phyloP scores from a whole-genome alignment of 108 stramenopile species.

The Aurantiochytrium sp. region DNA sequence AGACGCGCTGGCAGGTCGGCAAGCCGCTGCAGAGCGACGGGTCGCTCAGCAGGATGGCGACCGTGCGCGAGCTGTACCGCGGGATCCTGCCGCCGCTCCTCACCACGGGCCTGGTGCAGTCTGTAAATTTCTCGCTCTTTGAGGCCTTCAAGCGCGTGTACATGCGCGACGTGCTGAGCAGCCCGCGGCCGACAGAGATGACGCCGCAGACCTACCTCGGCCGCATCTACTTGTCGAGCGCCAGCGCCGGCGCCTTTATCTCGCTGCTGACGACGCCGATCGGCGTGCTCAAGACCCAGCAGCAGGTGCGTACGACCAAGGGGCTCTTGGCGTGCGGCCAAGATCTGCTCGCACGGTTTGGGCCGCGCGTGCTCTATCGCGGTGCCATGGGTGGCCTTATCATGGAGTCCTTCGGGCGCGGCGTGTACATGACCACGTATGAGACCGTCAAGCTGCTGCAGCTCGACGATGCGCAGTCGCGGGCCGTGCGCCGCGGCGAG shows the following conservation, averaged over 20 bases:
- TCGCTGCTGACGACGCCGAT: background rate
- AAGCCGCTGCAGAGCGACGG: background rate
- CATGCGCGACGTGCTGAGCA: background rate
- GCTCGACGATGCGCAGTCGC: background rate
- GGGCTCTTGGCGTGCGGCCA: background rate
- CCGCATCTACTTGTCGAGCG: background rate
- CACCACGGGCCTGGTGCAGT: background rate
- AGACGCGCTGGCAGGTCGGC: background rate
- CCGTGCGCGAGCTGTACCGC: background rate
- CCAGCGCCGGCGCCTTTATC: background rate
- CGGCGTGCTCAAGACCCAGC: background rate
- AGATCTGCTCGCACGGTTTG: background rate
- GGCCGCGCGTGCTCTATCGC: background rate
- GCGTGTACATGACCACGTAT: background rate
- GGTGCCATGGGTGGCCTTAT: background rate
- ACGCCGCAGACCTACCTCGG: background rate
- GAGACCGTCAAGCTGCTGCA: background rate
- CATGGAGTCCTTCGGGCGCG: background rate
- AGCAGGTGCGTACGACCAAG: background rate
- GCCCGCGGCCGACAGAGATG: background rate
- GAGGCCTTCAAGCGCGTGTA: background rate
- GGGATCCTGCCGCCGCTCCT: background rate
- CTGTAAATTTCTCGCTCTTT: background rate
- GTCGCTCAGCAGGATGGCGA: background rate
- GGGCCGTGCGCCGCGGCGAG: background rate